phyloP scores from a whole-genome alignment of 495 filamentous ascomycete genomes.

The Ramalina intermedia region DNA sequence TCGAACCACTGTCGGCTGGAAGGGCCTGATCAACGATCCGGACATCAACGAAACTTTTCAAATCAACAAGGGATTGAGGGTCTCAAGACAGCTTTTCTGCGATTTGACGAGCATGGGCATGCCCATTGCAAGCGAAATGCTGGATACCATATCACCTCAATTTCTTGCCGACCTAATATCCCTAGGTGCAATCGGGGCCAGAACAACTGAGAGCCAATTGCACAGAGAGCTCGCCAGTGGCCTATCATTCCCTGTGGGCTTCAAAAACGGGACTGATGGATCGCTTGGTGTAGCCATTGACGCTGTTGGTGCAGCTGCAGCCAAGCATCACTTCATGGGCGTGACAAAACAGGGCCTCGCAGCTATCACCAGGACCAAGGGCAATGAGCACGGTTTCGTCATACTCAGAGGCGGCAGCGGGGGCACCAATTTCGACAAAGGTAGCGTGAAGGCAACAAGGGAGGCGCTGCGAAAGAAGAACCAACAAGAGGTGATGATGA shows the following conservation, averaged over 20 bases:
- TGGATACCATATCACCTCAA: slow-evolving; percentile 97
- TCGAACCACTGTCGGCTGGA: slow-evolving; percentile 97
- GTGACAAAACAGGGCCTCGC: slow-evolving; percentile 96
- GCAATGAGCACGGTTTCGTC: slow-evolving; percentile 97
- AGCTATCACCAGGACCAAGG: slow-evolving; percentile 86
- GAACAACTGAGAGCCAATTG: slow-evolving; percentile 90
- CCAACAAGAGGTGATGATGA: slow-evolving; percentile 69
- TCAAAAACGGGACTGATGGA: slow-evolving; percentile 99
- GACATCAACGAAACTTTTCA: slow-evolving; percentile 98
- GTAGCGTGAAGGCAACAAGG: slow-evolving; percentile 67
- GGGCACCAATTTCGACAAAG: slow-evolving; percentile 85
- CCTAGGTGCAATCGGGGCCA: slow-evolving; percentile 83
- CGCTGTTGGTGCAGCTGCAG: slow-evolving; percentile 84
- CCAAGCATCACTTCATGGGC: slow-evolving; percentile 94
- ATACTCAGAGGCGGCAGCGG: slow-evolving; percentile 88
- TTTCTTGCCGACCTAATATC: slow-evolving; percentile 90
- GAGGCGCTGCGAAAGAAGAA: slow-evolving; percentile 51
- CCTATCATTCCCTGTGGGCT: slow-evolving; percentile 91
- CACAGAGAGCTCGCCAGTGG: slow-evolving; percentile 92
- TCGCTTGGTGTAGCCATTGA: slow-evolving; percentile 82
- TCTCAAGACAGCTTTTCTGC: slow-evolving; percentile 82
- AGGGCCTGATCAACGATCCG: slow-evolving; percentile 97
- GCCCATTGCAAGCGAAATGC: slow-evolving; percentile 97
- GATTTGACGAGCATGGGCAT: slow-evolving; percentile 89
- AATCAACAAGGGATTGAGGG: slow-evolving; percentile 91